These are phyloP conservation scores for Chlorella sp. DNA, from an alignment of 139 green algal species.

Conservation along the genomic window DNA sequence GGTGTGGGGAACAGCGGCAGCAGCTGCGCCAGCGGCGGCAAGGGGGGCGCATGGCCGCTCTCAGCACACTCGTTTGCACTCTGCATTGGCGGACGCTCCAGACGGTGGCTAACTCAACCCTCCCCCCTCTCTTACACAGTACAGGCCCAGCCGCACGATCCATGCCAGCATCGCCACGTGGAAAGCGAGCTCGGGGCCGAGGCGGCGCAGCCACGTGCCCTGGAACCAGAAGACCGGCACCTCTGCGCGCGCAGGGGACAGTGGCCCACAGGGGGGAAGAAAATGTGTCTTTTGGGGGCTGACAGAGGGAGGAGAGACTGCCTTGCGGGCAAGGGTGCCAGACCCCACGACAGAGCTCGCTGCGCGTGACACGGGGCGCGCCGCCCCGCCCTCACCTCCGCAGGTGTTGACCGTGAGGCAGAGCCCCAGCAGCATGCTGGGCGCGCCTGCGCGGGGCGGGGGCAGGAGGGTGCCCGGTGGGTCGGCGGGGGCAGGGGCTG, in stretches of 20 bases:
- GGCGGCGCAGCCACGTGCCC: neutral
- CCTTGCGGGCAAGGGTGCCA: neutral
- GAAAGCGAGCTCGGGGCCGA: slow-evolving; percentile 9
- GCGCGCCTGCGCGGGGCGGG: neutral
- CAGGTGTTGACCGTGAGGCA: slow-evolving; percentile 4
- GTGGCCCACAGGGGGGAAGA: neutral
- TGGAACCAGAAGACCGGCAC: neutral
- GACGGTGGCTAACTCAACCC: too few relatives aligned
- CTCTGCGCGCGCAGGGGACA: neutral
- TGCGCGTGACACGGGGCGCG: slow-evolving; percentile 2
- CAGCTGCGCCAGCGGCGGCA: neutral
- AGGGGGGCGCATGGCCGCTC: neutral
- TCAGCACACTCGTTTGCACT: neutral
- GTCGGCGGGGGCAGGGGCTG: neutral
- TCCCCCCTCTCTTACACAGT: neutral
- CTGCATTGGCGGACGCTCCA: neutral
- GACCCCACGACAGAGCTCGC: neutral
- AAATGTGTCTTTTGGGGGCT: neutral
- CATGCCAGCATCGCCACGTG: slow-evolving; percentile 5
- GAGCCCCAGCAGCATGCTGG: neutral
- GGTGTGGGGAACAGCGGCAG: slow-evolving; percentile 16
- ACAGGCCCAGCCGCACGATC: slow-evolving; percentile 13
- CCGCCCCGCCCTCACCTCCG: neutral
- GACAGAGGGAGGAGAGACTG: neutral
- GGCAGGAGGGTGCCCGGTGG: neutral